phyloP scores from a whole-genome alignment of 129 eudicot species.

The Arctium lappa region DNA sequence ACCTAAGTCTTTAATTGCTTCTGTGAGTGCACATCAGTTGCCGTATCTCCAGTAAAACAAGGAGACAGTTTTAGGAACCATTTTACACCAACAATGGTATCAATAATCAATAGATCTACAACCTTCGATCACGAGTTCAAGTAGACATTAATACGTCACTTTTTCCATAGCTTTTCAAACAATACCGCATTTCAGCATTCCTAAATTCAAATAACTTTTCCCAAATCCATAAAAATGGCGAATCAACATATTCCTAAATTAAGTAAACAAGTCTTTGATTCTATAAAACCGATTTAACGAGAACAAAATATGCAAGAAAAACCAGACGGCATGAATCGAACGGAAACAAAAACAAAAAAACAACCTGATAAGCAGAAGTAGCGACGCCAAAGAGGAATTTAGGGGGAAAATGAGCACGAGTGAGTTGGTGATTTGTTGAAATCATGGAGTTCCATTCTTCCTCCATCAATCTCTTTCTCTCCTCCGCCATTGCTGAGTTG shows the following conservation, averaged over 20 bases:
- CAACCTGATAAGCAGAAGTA: conserved; percentile 77
- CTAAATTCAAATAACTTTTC: not conserved
- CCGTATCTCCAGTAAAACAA: too few species aligned
- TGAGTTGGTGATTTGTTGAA: conserved; percentile 20
- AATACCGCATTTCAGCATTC: conserved; percentile 10
- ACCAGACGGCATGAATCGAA: not conserved
- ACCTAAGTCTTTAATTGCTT: not conserved
- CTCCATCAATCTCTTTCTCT: conserved; percentile 40
- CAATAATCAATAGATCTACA: not conserved
- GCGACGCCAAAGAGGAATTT: conserved; percentile 69
- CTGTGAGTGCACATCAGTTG: not conserved
- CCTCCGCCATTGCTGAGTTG: conserved; percentile 19
- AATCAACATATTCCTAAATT: not conserved
- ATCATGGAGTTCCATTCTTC: conserved; percentile 43
- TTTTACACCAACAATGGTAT: too few species aligned
- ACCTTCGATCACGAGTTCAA: not conserved
- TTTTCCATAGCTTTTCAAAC: not conserved
- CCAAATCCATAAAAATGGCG: not conserved
- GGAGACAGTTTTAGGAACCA: too few species aligned
- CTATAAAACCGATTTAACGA: not conserved
- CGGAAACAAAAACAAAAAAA: not conserved
- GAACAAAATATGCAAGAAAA: not conserved
- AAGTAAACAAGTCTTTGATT: not conserved
- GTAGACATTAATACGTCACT: not conserved
- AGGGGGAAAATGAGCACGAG: conserved; percentile 48